Base-by-base conservation (phyloP, 1,284 basidiomycete genomes). In the Melampsora americana region DNA sequence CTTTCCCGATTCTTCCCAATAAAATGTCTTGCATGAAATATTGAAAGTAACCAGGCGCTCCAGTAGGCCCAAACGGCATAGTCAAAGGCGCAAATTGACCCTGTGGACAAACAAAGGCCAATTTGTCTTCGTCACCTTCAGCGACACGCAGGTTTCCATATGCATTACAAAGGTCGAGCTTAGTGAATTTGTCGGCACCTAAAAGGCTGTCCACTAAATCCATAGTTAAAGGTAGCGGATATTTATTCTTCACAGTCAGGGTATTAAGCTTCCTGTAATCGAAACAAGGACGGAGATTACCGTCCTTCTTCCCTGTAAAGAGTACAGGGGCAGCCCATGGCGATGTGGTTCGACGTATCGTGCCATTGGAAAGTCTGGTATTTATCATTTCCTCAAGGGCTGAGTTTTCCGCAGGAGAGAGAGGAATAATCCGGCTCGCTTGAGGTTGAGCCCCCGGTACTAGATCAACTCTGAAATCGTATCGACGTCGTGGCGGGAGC, bases 21-120 rank as follows among this genome's bases (percentile, higher is more conserved):
- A n/a, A n/a, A n/a, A n/a, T n/a, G n/a, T n/a, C n/a, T n/a, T n/a
- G n/a, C n/a, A n/a, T n/a, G n/a, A n/a, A n/a, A n/a, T n/a, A n/a
- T n/a, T n/a, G n/a, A n/a, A n/a, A n/a, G n/a, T n/a, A n/a, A n/a
- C n/a, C n/a, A n/a, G n/a, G n/a, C n/a, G n/a, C n/a, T n/a, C n/a
- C n/a, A n/a, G n/a, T n/a, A n/a, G n/a, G n/a, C n/a, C 77, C 72
- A 61, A 77, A 77, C 18, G 66, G 77, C 65, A 66, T 66, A 4
- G 44, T 48, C 44, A 66, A 23, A 12, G 65, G 44, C 9, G 32
- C 65, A 48, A 66, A 66, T 20, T 66, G 28, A 12, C 65, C 65
- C 3, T 5, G 5, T 3, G 12, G 30, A 20, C 35, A 42, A 11
- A 39, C 18, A 23, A 66, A 65, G 6, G n/a, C n/a, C n/a, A n/a